Conservation (phyloP, 768 basidiomycete genomes). For the Brasilioporus rufonigricans region DNA sequence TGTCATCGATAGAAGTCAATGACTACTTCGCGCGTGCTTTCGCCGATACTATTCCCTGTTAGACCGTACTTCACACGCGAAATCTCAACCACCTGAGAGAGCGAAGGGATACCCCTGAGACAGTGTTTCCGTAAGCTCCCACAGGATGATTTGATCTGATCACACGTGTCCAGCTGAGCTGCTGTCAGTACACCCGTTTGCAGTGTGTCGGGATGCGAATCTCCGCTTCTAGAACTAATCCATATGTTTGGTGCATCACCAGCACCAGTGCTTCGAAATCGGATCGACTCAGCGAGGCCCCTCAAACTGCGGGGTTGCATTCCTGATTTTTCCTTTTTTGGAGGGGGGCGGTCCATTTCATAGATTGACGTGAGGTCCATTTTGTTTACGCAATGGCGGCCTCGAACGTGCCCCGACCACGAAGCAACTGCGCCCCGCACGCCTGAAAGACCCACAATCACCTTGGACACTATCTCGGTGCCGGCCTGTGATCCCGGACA, state of each 20-base stretch:
- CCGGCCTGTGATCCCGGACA: constrained; percentile 18
- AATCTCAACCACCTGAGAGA: constrained; percentile 13
- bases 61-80: constrained; percentile 1
- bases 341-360: constrained; percentile 10
- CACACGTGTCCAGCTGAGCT: constrained; percentile 23
- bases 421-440: constrained; percentile 6
- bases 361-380: constrained; percentile 18
- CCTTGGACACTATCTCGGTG: constrained; percentile 22
- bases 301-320: constrained; percentile 33
- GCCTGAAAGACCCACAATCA: not conserved
- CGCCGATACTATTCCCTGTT: not conserved
- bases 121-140: constrained; percentile 11
- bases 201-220: constrained; percentile 20
- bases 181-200: constrained; percentile 13
- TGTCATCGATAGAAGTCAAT: constrained; percentile 12
- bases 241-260: constrained; percentile 12
- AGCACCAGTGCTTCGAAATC: constrained; percentile 15
- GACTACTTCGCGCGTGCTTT: constrained; percentile 10
- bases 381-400: constrained; percentile 17
- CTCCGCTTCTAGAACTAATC: constrained; percentile 24
- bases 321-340: constrained; percentile 11
- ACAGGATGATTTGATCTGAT: constrained; percentile 18
- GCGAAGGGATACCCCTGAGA: constrained; percentile 11
- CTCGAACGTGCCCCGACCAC: constrained; percentile 11
- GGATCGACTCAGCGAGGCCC: constrained; percentile 26